Conservation (phyloP, 225 moss, liverwort and hornwort genomes). For the Antitrichia curtipendula region DNA sequence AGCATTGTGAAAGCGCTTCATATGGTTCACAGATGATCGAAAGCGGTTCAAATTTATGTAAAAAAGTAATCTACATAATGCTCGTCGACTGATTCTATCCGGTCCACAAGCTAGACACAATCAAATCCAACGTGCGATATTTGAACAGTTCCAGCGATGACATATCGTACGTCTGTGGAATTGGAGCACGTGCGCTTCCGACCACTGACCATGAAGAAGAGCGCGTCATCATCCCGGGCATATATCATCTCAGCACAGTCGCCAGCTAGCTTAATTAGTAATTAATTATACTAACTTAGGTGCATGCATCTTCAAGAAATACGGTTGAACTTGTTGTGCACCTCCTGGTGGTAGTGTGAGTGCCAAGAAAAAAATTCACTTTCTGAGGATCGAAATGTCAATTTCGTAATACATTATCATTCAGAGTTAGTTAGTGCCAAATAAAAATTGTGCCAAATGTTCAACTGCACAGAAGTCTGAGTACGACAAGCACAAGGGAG, state of each 20-base stretch:
- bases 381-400: background rate
- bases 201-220: background rate
- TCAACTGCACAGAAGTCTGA: background rate
- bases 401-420: background rate
- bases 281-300: background rate
- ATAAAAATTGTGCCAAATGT: background rate
- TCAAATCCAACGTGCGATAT: too few relatives aligned
- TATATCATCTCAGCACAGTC: background rate
- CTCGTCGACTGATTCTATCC: background rate
- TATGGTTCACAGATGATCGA: background rate
- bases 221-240: background rate
- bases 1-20: background rate
- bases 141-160: background rate
- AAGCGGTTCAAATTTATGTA: background rate
- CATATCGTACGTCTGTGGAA: background rate
- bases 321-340: background rate
- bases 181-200: background rate
- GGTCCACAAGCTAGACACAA: background rate
- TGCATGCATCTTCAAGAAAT: background rate
- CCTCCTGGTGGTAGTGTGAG: background rate
- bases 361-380: background rate
- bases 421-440: background rate
- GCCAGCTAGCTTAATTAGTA: background rate
- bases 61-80: background rate
- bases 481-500: background rate